A percentile compares a stretch with the other conserved stretches of the same genome.
Evolutionary conservation across 495 filamentous ascomycete species (phyloP).

Genomic region (Aspergillus hancockii): DNA sequence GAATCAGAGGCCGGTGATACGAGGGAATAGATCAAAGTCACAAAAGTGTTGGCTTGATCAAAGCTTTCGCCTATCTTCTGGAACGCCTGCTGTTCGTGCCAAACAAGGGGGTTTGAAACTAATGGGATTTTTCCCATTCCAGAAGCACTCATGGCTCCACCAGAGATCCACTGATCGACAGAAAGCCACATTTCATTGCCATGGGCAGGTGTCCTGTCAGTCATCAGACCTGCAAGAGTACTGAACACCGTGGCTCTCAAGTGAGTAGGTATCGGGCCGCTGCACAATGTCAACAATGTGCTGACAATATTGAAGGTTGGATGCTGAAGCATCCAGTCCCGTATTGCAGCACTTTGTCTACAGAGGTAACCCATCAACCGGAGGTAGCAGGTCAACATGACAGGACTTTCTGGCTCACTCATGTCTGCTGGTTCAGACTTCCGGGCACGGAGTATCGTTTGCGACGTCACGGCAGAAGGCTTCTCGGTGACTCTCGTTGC

Average conservation of each 20-base stretch:
- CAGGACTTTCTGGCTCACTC: constrained; percentile 78
- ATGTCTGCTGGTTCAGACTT: constrained; percentile 69
- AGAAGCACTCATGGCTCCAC: constrained; percentile 44
- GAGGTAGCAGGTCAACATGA: constrained; percentile 93
- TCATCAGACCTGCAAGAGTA: constrained; percentile 67
- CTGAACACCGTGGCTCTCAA: constrained; percentile 77
- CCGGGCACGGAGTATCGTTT: constrained; percentile 54
- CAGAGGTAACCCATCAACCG: constrained; percentile 80
- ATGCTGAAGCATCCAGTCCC: constrained; percentile 68
- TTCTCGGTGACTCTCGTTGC: constrained; percentile 67
- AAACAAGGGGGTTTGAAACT: constrained; percentile 37
- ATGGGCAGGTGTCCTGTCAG: constrained; percentile 57
- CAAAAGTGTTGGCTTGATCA: constrained; percentile 80
- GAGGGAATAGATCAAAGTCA: constrained; percentile 68
- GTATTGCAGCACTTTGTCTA: constrained; percentile 63
- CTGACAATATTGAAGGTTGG: constrained; percentile 61
- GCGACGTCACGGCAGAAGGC: constrained; percentile 58
- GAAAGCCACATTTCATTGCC: constrained; percentile 68
- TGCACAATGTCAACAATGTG: constrained; percentile 67
- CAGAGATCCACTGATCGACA: constrained; percentile 72
- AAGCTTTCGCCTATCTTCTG: constrained; percentile 66
- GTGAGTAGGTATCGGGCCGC: constrained; percentile 65
- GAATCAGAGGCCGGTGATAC: constrained; percentile 58
- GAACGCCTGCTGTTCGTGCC: constrained; percentile 56
- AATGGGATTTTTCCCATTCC: constrained; percentile 38